phyloP scores from a whole-genome alignment of 352 stramenopile genomes.

The Globisporangium megalacanthum region DNA sequence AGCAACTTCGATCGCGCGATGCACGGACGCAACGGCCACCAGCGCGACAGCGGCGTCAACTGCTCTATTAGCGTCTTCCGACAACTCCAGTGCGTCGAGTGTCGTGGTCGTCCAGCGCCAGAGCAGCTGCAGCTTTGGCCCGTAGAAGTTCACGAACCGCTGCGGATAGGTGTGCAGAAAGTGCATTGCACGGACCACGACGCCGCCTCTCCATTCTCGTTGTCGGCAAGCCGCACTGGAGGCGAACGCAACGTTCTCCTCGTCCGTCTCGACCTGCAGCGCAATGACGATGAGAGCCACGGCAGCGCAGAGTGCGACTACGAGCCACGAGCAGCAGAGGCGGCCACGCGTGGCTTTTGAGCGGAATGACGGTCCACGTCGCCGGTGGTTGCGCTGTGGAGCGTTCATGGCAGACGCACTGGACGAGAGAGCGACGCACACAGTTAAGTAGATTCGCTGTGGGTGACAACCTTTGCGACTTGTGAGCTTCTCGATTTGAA shows the following conservation, averaged over 20 bases:
- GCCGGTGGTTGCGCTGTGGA: too few species aligned
- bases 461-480: not conserved
- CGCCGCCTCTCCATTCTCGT: not conserved
- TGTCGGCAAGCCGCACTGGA: not conserved
- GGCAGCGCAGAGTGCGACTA: not conserved
- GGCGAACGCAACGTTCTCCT: too few species aligned
- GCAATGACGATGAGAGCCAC: not conserved
- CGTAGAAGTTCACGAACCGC: slow-evolving; percentile 18
- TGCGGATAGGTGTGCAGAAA: slow-evolving; percentile 12
- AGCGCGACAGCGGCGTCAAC: slow-evolving; percentile 10
- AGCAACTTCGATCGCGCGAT: slow-evolving; percentile 5
- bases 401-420: too few species aligned
- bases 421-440: not conserved
- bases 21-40: slow-evolving; percentile 8
- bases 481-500: too few species aligned
- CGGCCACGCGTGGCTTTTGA: not conserved
- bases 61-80: slow-evolving; percentile 1
- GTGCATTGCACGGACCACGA: not conserved
- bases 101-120: not conserved
- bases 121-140: slow-evolving; percentile 3
- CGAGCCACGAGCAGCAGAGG: slow-evolving; percentile 1
- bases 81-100: not conserved
- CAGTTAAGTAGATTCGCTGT: not conserved
- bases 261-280: not conserved
- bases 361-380: too few species aligned